Percentiles rank a stretch among this genome's conserved stretches.
Evolutionary conservation across 345 rosid genomes (phyloP).

Genomic region (Aurinia saxatilis): DNA sequence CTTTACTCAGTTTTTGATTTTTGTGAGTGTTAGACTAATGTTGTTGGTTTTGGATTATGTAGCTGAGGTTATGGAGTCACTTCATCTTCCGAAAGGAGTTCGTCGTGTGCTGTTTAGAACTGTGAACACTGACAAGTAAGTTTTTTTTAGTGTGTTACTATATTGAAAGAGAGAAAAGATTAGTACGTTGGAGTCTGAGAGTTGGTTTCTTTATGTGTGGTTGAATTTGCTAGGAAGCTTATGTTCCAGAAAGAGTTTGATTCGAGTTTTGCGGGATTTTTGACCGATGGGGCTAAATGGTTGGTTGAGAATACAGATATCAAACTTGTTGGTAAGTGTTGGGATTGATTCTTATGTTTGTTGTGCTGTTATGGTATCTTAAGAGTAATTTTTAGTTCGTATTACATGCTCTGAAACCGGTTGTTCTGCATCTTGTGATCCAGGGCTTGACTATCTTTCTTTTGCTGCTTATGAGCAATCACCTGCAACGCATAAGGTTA

Average conservation of each 20-base stretch:
- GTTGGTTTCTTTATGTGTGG: not conserved
- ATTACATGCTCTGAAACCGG: not conserved
- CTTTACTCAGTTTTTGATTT: too few species aligned
- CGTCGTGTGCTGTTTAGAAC: constrained; percentile 86
- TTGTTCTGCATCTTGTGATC: not conserved
- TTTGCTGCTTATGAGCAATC: constrained; percentile 59
- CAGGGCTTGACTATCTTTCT: constrained; percentile 77
- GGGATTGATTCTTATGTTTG: not conserved
- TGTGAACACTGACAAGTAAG: constrained; percentile 71
- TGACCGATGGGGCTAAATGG: constrained; percentile 86
- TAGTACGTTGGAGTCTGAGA: not conserved
- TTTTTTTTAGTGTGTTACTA: not conserved
- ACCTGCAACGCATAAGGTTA: constrained; percentile 29
- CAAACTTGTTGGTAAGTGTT: constrained; percentile 63
- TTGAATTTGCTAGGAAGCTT: constrained; percentile 50
- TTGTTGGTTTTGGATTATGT: not conserved
- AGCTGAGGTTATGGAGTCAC: constrained; percentile 83
- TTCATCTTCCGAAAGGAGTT: constrained; percentile 70
- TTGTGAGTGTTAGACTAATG: not conserved
- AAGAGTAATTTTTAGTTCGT: not conserved
- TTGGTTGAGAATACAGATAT: constrained; percentile 84
- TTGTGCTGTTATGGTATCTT: not conserved
- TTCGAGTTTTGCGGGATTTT: constrained; percentile 77
- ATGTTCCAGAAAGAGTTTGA: constrained; percentile 74
- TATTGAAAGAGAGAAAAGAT: not conserved